Conservation (phyloP, 371 early-diverging fungal species). For the Apophysomyces elegans region DNA sequence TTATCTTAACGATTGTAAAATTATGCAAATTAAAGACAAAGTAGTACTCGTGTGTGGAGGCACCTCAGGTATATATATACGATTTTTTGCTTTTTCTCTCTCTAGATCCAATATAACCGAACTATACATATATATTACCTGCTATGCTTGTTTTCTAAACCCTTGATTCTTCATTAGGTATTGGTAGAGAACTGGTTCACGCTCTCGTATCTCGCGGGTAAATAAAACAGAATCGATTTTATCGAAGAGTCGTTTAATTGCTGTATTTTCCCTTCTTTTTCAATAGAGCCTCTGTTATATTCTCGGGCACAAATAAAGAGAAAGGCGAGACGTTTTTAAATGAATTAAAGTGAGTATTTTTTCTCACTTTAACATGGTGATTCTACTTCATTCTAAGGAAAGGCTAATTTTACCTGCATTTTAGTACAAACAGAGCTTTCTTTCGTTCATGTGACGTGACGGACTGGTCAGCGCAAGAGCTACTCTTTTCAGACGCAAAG, state of each 20-base stretch:
- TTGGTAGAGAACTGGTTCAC: conserved; percentile 29
- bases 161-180: conserved; percentile 20
- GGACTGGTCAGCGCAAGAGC: conserved; percentile 49
- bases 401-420: too few relatives aligned
- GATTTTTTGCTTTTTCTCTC: not conserved
- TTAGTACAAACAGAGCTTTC: conserved; percentile 24
- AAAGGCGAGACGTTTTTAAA: conserved; percentile 25
- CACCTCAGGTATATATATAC: conserved; percentile 30
- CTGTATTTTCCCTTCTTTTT: not conserved
- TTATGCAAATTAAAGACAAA: conserved; percentile 27
- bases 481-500: conserved; percentile 44
- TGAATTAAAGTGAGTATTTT: conserved; percentile 13
- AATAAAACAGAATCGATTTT: not conserved
- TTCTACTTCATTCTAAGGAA: too few relatives aligned
- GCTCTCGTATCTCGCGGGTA: conserved; percentile 27
- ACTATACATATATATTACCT: too few relatives aligned
- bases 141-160: too few relatives aligned
- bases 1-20: not conserved
- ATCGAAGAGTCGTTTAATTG: not conserved
- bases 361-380: not conserved
- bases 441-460: conserved; percentile 62
- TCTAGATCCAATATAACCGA: too few relatives aligned
- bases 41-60: conserved; percentile 31
- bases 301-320: conserved; percentile 33
- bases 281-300: conserved; percentile 32